Base-by-base conservation (phyloP, 495 filamentous ascomycete genomes). In the Talaromyces wortmannii region DNA sequence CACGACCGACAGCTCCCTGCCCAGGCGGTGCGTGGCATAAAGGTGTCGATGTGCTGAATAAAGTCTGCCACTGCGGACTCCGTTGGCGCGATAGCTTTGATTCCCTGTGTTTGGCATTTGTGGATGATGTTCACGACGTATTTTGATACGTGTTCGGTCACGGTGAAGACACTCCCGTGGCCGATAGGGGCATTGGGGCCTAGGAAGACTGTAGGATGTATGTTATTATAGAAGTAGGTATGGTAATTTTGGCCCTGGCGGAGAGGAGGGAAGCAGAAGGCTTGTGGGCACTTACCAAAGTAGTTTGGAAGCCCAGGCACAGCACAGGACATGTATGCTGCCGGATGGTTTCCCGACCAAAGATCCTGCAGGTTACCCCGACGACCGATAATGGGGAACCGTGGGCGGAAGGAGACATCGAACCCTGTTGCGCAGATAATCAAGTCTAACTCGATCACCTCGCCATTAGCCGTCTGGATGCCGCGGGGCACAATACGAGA, bases 221-320 rank as follows among this genome's bases (percentile, higher is more conserved):
- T n/a, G n/a, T n/a, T n/a, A n/a, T n/a, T n/a, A n/a, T n/a, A n/a
- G n/a, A n/a, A n/a, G n/a, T n/a, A n/a, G n/a, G n/a, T n/a, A n/a
- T n/a, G n/a, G n/a, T n/a, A n/a, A n/a, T n/a, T n/a, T n/a, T n/a
- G n/a, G n/a, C n/a, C n/a, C n/a, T n/a, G n/a, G n/a, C n/a, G n/a
- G n/a, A n/a, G n/a, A n/a, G n/a, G n/a, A n/a, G n/a, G n/a, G n/a
- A n/a, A n/a, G n/a, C n/a, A n/a, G n/a, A n/a, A n/a, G n/a, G n/a
- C n/a, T n/a, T n/a, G n/a, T n/a, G n/a, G n/a, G n/a, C n/a, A n/a
- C n/a, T n/a, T n/a, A n/a, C n/a, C n/a, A n/a, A 83, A 82, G 56
- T 79, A 78, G 53, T 84, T 84, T 0, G 82, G 81, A 56, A 82
- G 83, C 4, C 67, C 69, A 44, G 76, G 68, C 42, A 79, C 65